Conservation (phyloP, 495 filamentous ascomycete genomes). For the Cercophora sp. region DNA sequence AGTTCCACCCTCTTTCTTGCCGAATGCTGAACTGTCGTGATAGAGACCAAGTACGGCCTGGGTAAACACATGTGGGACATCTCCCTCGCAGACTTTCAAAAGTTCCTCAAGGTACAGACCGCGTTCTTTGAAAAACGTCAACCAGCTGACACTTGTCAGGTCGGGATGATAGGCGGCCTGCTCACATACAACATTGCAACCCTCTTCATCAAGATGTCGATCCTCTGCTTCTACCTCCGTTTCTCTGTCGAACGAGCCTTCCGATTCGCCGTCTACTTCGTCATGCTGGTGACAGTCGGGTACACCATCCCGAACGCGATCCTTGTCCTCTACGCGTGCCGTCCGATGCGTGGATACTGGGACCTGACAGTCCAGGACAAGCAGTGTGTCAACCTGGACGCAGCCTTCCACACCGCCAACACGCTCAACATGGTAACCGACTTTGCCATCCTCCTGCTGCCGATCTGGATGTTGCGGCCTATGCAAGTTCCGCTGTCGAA, state of each 20-base stretch:
- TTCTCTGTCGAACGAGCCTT: conserved; percentile 18
- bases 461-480: not conserved
- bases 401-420: not conserved
- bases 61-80: conserved; percentile 9
- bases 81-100: conserved; percentile 4
- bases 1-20: not conserved
- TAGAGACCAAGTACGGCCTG: not conserved
- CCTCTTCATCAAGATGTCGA: conserved; percentile 30
- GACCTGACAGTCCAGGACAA: not conserved
- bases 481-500: not conserved
- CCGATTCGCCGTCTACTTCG: not conserved
- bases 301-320: not conserved
- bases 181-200: conserved; percentile 24
- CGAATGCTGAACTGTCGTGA: not conserved
- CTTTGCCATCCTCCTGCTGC: not conserved
- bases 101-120: not conserved
- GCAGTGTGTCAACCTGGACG: not conserved
- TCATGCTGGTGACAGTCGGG: not conserved
- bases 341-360: not conserved
- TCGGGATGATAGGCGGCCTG: conserved; percentile 13
- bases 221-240: conserved; percentile 29
- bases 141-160: conserved; percentile 7
- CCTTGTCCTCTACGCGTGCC: not conserved
- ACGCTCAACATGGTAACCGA: not conserved
- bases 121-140: not conserved